These are phyloP conservation scores for Thelephora terrestris DNA, from an alignment of 1,284 basidiomycete genomes.

Conservation along the genomic window DNA sequence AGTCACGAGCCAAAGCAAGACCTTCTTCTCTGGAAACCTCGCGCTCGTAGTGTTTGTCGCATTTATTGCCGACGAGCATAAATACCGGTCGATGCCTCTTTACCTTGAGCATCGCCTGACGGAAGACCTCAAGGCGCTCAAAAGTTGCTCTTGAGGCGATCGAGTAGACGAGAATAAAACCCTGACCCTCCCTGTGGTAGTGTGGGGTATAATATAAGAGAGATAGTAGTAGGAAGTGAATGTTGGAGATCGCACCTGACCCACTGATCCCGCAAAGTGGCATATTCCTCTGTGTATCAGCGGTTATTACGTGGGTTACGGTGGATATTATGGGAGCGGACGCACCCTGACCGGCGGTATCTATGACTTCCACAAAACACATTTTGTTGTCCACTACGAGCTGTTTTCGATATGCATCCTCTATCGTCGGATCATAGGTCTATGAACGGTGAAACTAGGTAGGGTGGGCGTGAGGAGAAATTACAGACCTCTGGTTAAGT, in stretches of 20 bases:
- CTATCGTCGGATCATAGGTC: slow-evolving; percentile 91
- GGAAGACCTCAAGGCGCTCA: slow-evolving; percentile 89
- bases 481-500: slow-evolving; percentile 12
- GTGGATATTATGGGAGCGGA: slow-evolving; percentile 13
- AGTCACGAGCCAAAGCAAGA: slow-evolving; percentile 70
- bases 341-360: slow-evolving; percentile 89
- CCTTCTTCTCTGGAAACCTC: slow-evolving; percentile 90
- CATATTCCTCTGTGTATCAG: slow-evolving; percentile 73
- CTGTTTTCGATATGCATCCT: slow-evolving; percentile 91
- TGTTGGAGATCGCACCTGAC: slow-evolving; percentile 60
- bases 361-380: slow-evolving; percentile 89
- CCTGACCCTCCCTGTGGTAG: slow-evolving; percentile 82
- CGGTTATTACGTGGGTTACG: slow-evolving; percentile 7
- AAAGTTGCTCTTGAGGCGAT: slow-evolving; percentile 94
- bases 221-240: slow-evolving; percentile 2
- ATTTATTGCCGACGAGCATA: slow-evolving; percentile 90
- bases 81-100: slow-evolving; percentile 83
- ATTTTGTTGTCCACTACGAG: slow-evolving; percentile 86
- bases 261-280: slow-evolving; percentile 98
- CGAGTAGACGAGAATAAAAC: slow-evolving; percentile 97
- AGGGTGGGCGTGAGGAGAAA: neutral
- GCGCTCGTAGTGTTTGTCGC: slow-evolving; percentile 77
- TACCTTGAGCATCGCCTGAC: slow-evolving; percentile 89
- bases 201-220: slow-evolving; percentile 8
- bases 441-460: slow-evolving; percentile 18